Evolutionary conservation across 306 rosid species (phyloP).

Genomic region (Hippophae rhamnoides): DNA sequence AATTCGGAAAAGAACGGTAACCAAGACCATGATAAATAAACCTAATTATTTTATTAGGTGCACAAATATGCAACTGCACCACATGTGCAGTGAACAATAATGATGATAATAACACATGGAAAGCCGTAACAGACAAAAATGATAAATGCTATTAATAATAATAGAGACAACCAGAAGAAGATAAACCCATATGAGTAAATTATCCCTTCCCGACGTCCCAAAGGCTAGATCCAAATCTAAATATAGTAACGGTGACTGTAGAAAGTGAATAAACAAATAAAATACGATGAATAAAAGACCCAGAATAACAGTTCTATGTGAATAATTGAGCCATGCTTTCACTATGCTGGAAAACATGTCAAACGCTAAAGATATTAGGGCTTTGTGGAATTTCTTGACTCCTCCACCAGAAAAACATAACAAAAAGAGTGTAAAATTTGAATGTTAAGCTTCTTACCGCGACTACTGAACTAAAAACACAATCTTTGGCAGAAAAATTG

Average conservation of each 20-base stretch:
- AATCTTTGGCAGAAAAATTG: not conserved
- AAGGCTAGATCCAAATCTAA: constrained; percentile 11
- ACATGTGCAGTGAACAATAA: constrained; percentile 10
- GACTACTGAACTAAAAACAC: not conserved
- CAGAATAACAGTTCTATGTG: constrained; percentile 5
- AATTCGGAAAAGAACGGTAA: too few species aligned
- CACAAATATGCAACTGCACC: constrained; percentile 14
- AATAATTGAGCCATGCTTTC: not conserved
- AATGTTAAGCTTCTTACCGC: constrained; percentile 1
- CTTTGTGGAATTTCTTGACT: not conserved
- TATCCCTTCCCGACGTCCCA: not conserved
- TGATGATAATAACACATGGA: not conserved
- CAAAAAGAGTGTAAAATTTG: not conserved
- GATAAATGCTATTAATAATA: constrained; percentile 6
- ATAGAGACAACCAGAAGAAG: not conserved
- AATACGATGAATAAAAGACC: not conserved
- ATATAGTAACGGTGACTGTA: not conserved
- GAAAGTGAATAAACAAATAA: not conserved
- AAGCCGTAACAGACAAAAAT: constrained; percentile 24
- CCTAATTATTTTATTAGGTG: too few species aligned
- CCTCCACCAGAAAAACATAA: not conserved
- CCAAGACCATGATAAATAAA: too few species aligned
- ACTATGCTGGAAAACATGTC: not conserved
- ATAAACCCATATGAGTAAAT: not conserved
- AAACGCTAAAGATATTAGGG: not conserved